A percentile compares a stretch with the other conserved stretches of the same genome.
phyloP scores from a whole-genome alignment of 805 yeast species.

The Lachancea sp. region DNA sequence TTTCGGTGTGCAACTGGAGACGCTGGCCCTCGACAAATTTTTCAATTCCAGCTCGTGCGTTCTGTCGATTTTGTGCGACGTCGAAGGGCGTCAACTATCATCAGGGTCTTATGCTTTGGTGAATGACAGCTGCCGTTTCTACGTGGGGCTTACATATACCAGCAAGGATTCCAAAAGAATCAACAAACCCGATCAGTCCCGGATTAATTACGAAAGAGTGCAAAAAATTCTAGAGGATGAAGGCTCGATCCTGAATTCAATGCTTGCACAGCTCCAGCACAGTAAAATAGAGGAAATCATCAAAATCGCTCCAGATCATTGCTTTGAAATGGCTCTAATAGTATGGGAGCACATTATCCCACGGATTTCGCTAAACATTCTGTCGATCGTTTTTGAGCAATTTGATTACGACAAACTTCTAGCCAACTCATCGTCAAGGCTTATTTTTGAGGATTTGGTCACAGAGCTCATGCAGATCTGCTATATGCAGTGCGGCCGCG shows the following conservation, averaged over 20 bases:
- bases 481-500: constrained; percentile 19
- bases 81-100: constrained; percentile 30
- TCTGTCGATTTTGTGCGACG: constrained; percentile 25
- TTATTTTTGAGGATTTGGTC: constrained; percentile 25
- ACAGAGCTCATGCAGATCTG: constrained; percentile 27
- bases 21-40: constrained; percentile 15
- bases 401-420: constrained; percentile 25
- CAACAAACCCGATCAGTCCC: not conserved
- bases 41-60: constrained; percentile 20
- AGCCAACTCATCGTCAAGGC: constrained; percentile 20
- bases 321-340: constrained; percentile 21
- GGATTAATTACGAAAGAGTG: constrained; percentile 1
- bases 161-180: not conserved
- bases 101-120: constrained; percentile 30
- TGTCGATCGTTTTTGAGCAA: constrained; percentile 30
- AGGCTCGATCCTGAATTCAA: constrained; percentile 7
- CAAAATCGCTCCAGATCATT: constrained; percentile 10
- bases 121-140: constrained; percentile 23
- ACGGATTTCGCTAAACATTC: constrained; percentile 28
- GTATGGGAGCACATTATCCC: constrained; percentile 30
- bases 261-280: constrained; percentile 6
- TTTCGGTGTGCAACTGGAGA: constrained; percentile 30
- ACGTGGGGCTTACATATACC: constrained; percentile 25
- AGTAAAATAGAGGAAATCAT: constrained; percentile 17
- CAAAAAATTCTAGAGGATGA: not conserved